Base-by-base conservation (phyloP, 2,329 filamentous ascomycete species). In the Nemania sp. region DNA sequence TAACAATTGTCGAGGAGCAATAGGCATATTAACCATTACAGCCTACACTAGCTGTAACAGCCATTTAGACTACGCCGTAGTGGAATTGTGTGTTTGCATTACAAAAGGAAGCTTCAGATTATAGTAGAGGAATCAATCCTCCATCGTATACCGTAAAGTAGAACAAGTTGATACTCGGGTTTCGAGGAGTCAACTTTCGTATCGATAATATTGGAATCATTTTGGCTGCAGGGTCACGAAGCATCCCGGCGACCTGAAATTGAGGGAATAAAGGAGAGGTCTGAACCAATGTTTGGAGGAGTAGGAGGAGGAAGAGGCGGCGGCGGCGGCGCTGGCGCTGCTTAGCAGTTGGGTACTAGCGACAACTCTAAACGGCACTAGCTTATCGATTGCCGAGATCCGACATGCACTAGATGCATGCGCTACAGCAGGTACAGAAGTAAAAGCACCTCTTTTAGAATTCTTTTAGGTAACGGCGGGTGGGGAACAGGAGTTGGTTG, bases 351-450 rank as follows among this genome's bases (percentile, higher is more conserved):
- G n/a, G n/a, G n/a, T 32, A 32, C 5, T 8, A 18, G 38, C 38
- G 15, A 18, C 38, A 41, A 24, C 43, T 35, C 41, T 38, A 41
- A n/a, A n/a, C n/a, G n/a, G 53, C 53, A 55, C 43, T 64, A 60
- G 55, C 43, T 67, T 64, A 64, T 65, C 66, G 66, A 68, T 65
- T 68, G 62, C 66, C 66, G 66, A 68, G 66, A 65, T 56, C 66
- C 56, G 61, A 32, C 29, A 24, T 45, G 52, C 32, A 43, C 22
- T 43, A 18, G 41, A 45, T 45, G 53, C 29, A 38, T n/a, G 35
- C 35, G n/a, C 24, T 55, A 53, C 13, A 32, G 29, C 13, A 53
- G 20, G 53, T 24, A 41, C 15, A 20, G 4, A 18, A 41, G 38
- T 41, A 5, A 5, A 18, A n/a, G 18, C 18, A 20, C 18, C 11